Evolutionary conservation across 257 asterid genomes (phyloP), one percentile per base, ranked within the genome.

Genomic region (Ballota nigra): DNA sequence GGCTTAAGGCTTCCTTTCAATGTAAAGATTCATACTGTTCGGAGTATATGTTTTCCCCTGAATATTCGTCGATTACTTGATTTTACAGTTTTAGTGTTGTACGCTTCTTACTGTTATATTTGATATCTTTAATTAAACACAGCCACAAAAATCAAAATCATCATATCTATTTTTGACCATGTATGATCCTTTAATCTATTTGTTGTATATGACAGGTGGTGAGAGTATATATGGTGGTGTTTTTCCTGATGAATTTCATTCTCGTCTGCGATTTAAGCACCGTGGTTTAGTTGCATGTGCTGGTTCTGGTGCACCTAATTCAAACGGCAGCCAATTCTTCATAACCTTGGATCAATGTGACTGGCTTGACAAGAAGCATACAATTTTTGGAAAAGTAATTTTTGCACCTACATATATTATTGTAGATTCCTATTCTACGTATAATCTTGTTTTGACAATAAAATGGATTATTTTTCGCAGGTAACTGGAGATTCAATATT

Each of bases 251-350:
- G 98, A 95, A 76, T 88, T 89, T 70, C 99, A 95, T 87, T 91
- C 99, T 31, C 98, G 99, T 23, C 77, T 95, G 51, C 86, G 99
- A 79, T 95, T 95, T 78, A 95, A 95, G 82, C 99, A 95, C 70
- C 86, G 99, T 83, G 99, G 99, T 66, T 78, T 95, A 82, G 97
- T 95, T 60, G 99, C 99, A 2, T 95, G 95, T 74, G 99, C 99
- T n/a, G 90, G 96, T 74, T 40, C 93, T 72, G 96, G 89, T 49
- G 60, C 86, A 22, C 95, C 99, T 20, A 89, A 91, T 79, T 82
- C 99, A 34, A 95, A 95, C 74, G 93, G 86, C 52, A 95, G 99
- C 86, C 99, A 95, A 78, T 95, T 95, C 85, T 95, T 95, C 65
- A 79, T 88, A 4, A 88, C 98, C 15, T 79, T 95, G 83, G 99